Evolutionary conservation across 2,329 filamentous ascomycete species (phyloP), one percentile per base, ranked within the genome.

Genomic region (Rhinocladiella mackenziei): DNA sequence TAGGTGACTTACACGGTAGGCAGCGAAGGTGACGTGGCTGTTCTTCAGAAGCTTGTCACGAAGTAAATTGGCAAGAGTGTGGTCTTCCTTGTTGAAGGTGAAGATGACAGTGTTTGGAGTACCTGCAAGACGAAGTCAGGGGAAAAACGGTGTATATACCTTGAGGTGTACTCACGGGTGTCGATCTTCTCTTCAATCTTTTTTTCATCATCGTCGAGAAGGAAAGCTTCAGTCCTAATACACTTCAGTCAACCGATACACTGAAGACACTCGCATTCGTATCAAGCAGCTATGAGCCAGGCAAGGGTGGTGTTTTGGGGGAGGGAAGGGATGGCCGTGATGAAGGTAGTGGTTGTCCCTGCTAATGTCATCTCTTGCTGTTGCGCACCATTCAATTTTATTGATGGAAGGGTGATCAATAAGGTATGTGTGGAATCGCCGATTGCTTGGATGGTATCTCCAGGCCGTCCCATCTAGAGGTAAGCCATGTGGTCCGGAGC

Each of bases 91-190:
- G 69, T 88, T 87, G 69, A 98, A 82, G 47, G 87, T 81, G 71
- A 98, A 98, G 67, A 96, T 86, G 7, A 88, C 86, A n/a, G 86
- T 89, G 64, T 95, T 94, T 15, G 91, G 87, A 63, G 94, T 89
- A 61, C 88, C 89, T 92, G 47, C 38, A 14, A 25, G 6, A 13
- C 2, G 14, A 5, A 54, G 38, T 14, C 35, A 4, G 18, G 25
- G 14, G 15, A 26, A 17, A 4, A 10, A 9, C 3, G 2, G 41
- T 11, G 13, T n/a, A n/a, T n/a, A n/a, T n/a, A n/a, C 20, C 13
- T 22, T 32, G 35, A 40, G 29, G 37, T n/a, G 15, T 25, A 69
- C 84, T 67, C 75, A 94, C 91, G 87, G 45, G 89, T 92, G 64
- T 95, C 92, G 5, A 87, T 76, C 62, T 86, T 84, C 68, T 89